Evolutionary conservation across 2,329 filamentous ascomycete species (phyloP).

Genomic region (Paramyrothecium sp.): DNA sequence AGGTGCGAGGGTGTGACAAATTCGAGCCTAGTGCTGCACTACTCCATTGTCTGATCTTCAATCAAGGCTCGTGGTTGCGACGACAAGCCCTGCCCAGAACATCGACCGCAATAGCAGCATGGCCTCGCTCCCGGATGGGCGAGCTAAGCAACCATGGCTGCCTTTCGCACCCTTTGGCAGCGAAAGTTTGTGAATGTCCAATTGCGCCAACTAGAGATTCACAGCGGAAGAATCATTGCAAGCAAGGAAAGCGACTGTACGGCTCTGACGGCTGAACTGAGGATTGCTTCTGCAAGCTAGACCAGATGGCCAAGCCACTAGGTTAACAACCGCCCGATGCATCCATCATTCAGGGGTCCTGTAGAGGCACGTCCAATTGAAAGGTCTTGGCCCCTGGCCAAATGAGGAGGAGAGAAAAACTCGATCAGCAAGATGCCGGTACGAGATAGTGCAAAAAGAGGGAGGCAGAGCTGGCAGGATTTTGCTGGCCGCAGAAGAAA

Average conservation of each 20-base stretch:
- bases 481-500: not conserved
- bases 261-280: too few relatives aligned
- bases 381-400: too few relatives aligned
- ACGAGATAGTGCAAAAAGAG: not conserved
- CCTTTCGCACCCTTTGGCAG: too few relatives aligned
- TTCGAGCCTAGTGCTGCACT: not conserved
- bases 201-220: too few relatives aligned
- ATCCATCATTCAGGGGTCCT: not conserved
- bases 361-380: not conserved
- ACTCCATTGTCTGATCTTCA: not conserved
- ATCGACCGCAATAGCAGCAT: not conserved
- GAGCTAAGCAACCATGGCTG: too few relatives aligned
- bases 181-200: too few relatives aligned
- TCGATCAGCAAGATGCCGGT: not conserved
- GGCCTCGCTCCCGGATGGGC: too few relatives aligned
- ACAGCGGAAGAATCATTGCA: too few relatives aligned
- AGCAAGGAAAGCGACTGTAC: too few relatives aligned
- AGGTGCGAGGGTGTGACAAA: not conserved
- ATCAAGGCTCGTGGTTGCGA: not conserved
- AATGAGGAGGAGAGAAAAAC: too few relatives aligned
- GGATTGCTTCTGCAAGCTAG: not conserved
- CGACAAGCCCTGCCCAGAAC: not conserved
- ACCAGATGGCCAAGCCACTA: not conserved
- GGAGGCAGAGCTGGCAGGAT: not conserved
- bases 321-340: not conserved